These are phyloP conservation scores for Neofusicoccum parvum DNA, from an alignment of 2,329 filamentous ascomycete species.

Conservation along the genomic window DNA sequence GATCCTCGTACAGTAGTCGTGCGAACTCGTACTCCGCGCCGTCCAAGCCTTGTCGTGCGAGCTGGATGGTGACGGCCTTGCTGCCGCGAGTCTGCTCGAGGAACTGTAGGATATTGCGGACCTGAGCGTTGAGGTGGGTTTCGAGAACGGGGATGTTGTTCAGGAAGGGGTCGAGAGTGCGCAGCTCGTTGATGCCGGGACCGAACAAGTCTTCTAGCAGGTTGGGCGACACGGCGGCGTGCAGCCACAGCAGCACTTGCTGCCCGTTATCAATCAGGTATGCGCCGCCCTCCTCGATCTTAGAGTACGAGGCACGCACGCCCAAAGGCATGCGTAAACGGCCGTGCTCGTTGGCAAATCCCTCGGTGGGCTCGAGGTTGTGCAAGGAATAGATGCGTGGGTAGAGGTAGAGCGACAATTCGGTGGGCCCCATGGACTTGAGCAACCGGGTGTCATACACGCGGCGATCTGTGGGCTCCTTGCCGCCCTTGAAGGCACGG, in stretches of 20 bases:
- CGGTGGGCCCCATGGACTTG: constrained; percentile 80
- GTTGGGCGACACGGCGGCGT: constrained; percentile 89
- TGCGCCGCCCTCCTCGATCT: constrained; percentile 88
- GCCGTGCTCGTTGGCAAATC: constrained; percentile 90
- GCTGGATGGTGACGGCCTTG: constrained; percentile 85
- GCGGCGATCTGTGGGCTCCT: constrained; percentile 85
- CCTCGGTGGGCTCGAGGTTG: constrained; percentile 82
- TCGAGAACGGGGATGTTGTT: constrained; percentile 80
- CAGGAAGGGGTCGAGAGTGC: constrained; percentile 77
- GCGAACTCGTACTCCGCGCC: constrained; percentile 98
- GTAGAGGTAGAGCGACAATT: constrained; percentile 90
- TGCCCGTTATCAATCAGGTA: constrained; percentile 97
- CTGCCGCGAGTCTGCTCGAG: constrained; percentile 77
- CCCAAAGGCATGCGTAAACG: constrained; percentile 81
- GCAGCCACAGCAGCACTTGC: constrained; percentile 87
- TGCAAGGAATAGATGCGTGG: constrained; percentile 91
- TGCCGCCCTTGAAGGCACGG: constrained; percentile 87
- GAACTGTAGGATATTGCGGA: constrained; percentile 90
- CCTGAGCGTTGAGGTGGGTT: constrained; percentile 92
- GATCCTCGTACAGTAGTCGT: constrained; percentile 83
- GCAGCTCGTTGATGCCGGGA: constrained; percentile 68
- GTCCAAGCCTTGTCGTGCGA: constrained; percentile 89
- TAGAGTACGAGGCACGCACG: constrained; percentile 80
- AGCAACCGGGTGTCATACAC: constrained; percentile 91
- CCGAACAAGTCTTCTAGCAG: constrained; percentile 90